phyloP scores from a whole-genome alignment of 2,329 filamentous ascomycete species.

The Aureobasidium sp. region DNA sequence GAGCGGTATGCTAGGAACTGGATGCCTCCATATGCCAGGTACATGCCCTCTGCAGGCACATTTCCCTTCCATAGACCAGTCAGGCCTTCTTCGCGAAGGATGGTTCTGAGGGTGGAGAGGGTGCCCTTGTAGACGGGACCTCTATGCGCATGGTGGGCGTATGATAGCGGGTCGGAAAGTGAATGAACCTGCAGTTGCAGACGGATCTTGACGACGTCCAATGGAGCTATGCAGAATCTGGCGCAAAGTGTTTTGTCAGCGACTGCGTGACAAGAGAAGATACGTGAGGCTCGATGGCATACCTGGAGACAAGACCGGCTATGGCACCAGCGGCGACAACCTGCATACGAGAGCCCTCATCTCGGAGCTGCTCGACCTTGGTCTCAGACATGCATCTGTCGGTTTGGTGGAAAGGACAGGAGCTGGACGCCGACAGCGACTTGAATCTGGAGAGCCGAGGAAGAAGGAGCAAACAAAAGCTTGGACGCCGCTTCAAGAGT shows the following conservation, averaged over 20 bases:
- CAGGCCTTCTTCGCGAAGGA: conserved; percentile 72
- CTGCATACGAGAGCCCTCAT: conserved; percentile 62
- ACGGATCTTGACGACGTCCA: conserved; percentile 97
- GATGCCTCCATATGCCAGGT: conserved; percentile 78
- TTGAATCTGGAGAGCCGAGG: conserved; percentile 4
- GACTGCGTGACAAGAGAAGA: background rate
- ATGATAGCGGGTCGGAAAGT: conserved; percentile 61
- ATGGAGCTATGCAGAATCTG: conserved; percentile 86
- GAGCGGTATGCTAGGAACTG: conserved; percentile 88
- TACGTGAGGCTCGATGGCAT: conserved; percentile 18
- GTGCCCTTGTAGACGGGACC: conserved; percentile 62
- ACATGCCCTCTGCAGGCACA: conserved; percentile 87
- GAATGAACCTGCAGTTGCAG: conserved; percentile 89
- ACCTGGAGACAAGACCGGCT: conserved; percentile 84
- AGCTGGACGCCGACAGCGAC: too few species aligned
- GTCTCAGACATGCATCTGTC: conserved; percentile 50
- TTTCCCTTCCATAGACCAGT: conserved; percentile 95
- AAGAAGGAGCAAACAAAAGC: background rate
- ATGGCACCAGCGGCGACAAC: conserved; percentile 57
- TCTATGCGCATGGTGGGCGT: conserved; percentile 29
- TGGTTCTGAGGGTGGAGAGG: conserved; percentile 57
- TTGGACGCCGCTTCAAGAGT: background rate
- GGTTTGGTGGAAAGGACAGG: background rate
- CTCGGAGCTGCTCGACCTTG: conserved; percentile 54
- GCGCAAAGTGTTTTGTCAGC: background rate